phyloP scores from a whole-genome alignment of 2,329 filamentous ascomycete species.

The Clonostachys chloroleuca region DNA sequence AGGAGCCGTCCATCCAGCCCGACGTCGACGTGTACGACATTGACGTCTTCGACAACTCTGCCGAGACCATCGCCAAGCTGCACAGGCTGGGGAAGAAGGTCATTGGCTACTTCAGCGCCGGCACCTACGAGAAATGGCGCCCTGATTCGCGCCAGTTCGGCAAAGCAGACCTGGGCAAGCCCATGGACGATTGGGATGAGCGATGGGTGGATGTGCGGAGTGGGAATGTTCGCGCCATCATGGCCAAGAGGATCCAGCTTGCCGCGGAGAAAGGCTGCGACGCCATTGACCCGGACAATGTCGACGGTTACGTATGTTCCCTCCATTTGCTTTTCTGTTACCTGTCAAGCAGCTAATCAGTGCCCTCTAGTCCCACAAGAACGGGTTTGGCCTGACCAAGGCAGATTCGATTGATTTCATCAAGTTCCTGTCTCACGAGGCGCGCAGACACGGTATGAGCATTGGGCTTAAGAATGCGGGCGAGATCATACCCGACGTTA shows the following conservation, averaged over 20 bases:
- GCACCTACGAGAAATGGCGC: conserved; percentile 61
- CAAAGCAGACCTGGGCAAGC: conserved; percentile 48
- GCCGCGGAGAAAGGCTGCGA: conserved; percentile 60
- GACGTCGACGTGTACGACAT: conserved; percentile 46
- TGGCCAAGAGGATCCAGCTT: conserved; percentile 53
- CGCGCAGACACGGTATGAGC: conserved; percentile 47
- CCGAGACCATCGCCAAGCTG: conserved; percentile 44
- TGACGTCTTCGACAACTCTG: conserved; percentile 49
- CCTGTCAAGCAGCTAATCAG: no score
- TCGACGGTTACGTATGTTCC: conserved; percentile 55
- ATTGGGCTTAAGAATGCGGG: conserved; percentile 67
- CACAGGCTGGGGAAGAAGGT: conserved; percentile 53
- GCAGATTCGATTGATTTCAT: conserved; percentile 54
- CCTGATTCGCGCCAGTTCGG: conserved; percentile 53
- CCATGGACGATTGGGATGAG: conserved; percentile 63
- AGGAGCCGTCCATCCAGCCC: conserved; percentile 24
- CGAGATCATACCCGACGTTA: conserved; percentile 44
- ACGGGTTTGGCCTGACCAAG: conserved; percentile 55
- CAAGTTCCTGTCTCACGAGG: conserved; percentile 51
- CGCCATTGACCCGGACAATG: conserved; percentile 67
- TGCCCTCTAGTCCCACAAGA: conserved; percentile 44
- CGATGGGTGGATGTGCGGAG: conserved; percentile 60
- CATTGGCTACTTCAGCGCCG: conserved; percentile 73
- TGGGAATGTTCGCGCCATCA: conserved; percentile 56
- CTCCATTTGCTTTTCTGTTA: no score